A percentile compares a stretch with the other conserved stretches of the same genome.
phyloP scores from a whole-genome alignment of 352 stramenopile genomes.

The Bremia lactucae region DNA sequence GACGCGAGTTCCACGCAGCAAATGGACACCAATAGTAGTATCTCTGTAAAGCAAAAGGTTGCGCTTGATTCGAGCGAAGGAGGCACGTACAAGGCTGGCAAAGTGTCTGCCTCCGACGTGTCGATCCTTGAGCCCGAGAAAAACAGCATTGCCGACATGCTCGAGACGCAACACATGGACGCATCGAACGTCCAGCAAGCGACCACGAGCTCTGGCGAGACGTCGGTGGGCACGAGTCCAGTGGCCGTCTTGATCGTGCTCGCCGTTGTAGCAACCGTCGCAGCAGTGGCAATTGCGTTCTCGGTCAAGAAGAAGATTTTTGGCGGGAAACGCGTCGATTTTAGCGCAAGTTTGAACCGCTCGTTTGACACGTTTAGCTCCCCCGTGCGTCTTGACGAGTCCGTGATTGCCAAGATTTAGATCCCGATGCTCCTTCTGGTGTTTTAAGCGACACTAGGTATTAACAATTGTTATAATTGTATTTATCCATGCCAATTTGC shows the following conservation, averaged over 20 bases:
- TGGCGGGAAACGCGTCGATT: conserved; percentile 9
- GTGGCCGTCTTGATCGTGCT: conserved; percentile 18
- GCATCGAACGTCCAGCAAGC: conserved; percentile 6
- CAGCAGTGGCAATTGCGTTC: conserved; percentile 11
- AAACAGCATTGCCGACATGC: conserved; percentile 13
- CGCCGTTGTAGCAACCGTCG: conserved; percentile 11
- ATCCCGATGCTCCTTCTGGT: too few species aligned
- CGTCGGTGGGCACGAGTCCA: conserved; percentile 5
- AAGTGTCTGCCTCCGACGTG: conserved; percentile 13
- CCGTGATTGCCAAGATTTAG: conserved; percentile 28
- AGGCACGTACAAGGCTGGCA: conserved; percentile 22
- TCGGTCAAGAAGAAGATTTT: conserved; percentile 20
- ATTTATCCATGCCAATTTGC: too few species aligned
- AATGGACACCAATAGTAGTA: conserved; percentile 3
- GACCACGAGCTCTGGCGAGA: conserved; percentile 10
- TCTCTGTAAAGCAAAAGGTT: background rate
- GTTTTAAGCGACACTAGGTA: too few species aligned
- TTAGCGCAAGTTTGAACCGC: conserved; percentile 8
- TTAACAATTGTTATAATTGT: too few species aligned
- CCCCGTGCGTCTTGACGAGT: conserved; percentile 12
- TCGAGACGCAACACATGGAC: conserved; percentile 6
- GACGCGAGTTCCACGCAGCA: conserved; percentile 1
- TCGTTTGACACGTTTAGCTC: conserved; percentile 26
- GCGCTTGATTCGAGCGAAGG: background rate
- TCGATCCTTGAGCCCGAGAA: conserved; percentile 21